Evolutionary conservation across 129 eudicot species (phyloP).

Genomic region (Chrysanthemum lavandulifolium): DNA sequence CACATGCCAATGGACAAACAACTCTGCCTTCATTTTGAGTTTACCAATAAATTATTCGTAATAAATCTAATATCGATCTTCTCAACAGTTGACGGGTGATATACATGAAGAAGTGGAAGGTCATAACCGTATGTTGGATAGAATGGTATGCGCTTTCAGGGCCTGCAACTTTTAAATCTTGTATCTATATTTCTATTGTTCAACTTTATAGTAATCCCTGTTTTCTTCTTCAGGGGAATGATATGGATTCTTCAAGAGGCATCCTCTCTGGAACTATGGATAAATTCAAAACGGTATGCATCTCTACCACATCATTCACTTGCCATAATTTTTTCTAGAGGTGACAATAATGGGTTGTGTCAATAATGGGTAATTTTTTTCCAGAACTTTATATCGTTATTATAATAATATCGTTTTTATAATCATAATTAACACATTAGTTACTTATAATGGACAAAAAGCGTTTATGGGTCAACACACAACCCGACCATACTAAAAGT

Average conservation of each 20-base stretch:
- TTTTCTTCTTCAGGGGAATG: slow-evolving; percentile 63
- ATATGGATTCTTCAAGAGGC: slow-evolving; percentile 94
- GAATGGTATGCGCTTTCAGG: slow-evolving; percentile 57
- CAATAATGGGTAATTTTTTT: no score
- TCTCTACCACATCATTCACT: not conserved
- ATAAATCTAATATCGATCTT: slow-evolving; percentile 7
- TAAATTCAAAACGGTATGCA: slow-evolving; percentile 80
- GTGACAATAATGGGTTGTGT: no score
- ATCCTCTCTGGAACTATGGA: slow-evolving; percentile 93
- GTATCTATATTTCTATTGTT: not conserved
- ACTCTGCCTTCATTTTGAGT: not conserved
- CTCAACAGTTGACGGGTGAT: slow-evolving; percentile 85
- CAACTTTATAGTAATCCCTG: not conserved
- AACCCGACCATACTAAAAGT: no score
- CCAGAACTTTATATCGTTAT: no score
- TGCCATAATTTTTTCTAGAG: not conserved
- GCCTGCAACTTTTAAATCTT: not conserved
- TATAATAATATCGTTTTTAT: no score
- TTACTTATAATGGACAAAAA: no score
- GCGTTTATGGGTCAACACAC: no score
- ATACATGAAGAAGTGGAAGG: slow-evolving; percentile 84
- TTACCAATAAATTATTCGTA: not conserved
- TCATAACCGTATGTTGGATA: slow-evolving; percentile 91
- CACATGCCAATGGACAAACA: not conserved
- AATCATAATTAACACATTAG: no score